Evolutionary conservation across 345 rosid genomes (phyloP), one percentile per base, ranked within the genome.

Genomic region (Citrus cavaleriei): DNA sequence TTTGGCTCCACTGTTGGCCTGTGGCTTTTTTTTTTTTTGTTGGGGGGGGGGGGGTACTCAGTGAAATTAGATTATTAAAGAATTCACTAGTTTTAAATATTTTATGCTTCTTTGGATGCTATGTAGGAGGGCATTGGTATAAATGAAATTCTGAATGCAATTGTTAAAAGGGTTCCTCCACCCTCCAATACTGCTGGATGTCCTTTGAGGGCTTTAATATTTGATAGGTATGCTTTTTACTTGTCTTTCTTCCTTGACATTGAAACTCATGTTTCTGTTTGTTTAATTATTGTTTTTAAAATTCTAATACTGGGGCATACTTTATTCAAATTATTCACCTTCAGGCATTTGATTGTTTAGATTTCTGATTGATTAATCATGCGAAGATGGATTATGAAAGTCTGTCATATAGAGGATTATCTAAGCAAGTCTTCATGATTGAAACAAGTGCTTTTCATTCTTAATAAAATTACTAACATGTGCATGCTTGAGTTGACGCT

Each of bases 91-190:
- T 72, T 74, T 70, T 63, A 55, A 55, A 27, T 24, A 1, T 55
- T 78, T 34, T 75, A 27, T 70, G 27, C 30, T 76, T 70, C 18
- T 68, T 61, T 68, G 38, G 14, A 27, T 51, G 19, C 34, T 76
- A 69, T 77, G 75, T 78, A 96, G 99, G 97, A 93, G 81, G 98
- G 98, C 75, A 96, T 90, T 64, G 99, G 99, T 76, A 93, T 96
- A 77, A 77, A 73, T 34, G 99, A 94, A 80, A 93, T 96, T 83
- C 88, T 96, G 66, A 79, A 91, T 81, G 95, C 95, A 73, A 90
- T 94, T 70, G 90, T 94, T 81, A 79, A 94, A 86, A 89, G 91
- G 84, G 79, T 91, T 80, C 97, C 99, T 21, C 89, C 97, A 72
- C 98, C 98, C 24, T 76, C 13, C n/a, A 87, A 91, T 81, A 89